Percentiles rank a stretch among this genome's conserved stretches.
Evolutionary conservation across 352 stramenopile species (phyloP).

Genomic region (Vaucheria bursata): DNA sequence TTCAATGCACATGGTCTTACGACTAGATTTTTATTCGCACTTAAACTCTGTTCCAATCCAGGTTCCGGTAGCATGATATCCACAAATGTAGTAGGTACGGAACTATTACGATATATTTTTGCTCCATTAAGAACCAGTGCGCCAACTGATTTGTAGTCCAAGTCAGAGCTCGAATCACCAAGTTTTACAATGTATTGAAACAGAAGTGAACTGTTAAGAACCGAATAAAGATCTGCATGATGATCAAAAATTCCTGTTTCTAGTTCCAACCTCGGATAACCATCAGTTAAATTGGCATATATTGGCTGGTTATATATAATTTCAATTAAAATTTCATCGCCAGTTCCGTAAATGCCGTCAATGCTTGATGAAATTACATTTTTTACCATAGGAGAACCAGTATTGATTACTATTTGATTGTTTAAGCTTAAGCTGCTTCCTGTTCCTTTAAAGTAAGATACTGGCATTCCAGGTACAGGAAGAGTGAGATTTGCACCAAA

Average conservation of each 20-base stretch:
- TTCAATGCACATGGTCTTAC: constrained; percentile 3
- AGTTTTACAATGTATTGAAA: constrained; percentile 29
- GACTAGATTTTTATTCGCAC: not conserved
- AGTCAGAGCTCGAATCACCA: constrained; percentile 28
- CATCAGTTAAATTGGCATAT: not conserved
- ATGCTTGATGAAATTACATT: constrained; percentile 27
- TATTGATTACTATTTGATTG: constrained; percentile 18
- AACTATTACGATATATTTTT: not conserved
- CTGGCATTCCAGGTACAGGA: constrained; percentile 11
- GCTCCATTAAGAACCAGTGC: not conserved
- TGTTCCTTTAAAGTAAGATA: constrained; percentile 21
- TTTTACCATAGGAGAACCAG: constrained; percentile 12
- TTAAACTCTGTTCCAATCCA: not conserved
- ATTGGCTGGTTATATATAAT: constrained; percentile 28
- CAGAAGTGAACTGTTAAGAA: not conserved
- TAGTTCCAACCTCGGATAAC: constrained; percentile 18
- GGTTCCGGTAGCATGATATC: not conserved
- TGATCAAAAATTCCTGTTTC: constrained; percentile 37
- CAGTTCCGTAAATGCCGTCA: constrained; percentile 26
- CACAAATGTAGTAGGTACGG: not conserved
- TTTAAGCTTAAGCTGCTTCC: constrained; percentile 25
- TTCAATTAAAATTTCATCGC: constrained; percentile 34
- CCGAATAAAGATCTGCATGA: not conserved
- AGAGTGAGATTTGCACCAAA: constrained; percentile 21
- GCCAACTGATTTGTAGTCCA: constrained; percentile 8